phyloP scores from a whole-genome alignment of 495 filamentous ascomycete genomes.

The Aspergillus kassunensis region DNA sequence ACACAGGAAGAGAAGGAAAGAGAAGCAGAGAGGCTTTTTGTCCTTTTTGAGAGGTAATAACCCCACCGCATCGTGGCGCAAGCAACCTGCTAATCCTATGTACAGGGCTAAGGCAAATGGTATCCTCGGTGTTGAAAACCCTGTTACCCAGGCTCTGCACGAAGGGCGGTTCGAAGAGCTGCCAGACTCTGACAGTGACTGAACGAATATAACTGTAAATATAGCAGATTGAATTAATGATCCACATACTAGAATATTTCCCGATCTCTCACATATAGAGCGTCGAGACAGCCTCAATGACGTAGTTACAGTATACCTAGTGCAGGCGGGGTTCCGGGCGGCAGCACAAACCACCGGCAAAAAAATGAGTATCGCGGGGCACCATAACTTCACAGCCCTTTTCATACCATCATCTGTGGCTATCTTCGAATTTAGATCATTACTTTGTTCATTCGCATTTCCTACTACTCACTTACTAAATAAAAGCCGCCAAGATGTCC shows the following conservation, averaged over 20 bases:
- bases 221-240: neutral
- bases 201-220: neutral
- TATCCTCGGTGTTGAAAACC: constrained; percentile 79
- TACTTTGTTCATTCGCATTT: neutral
- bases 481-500: constrained; percentile 35
- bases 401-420: neutral
- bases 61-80: neutral
- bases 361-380: constrained; percentile 34
- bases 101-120: constrained; percentile 78
- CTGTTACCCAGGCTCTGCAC: constrained; percentile 68
- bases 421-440: neutral
- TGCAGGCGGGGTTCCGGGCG: constrained; percentile 19
- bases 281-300: constrained; percentile 18
- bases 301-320: constrained; percentile 16
- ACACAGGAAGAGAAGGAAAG: constrained; percentile 86
- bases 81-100: constrained; percentile 14
- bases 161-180: constrained; percentile 78
- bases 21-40: constrained; percentile 89
- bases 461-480: neutral
- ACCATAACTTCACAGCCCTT: neutral
- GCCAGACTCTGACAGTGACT: constrained; percentile 43
- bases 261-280: neutral
- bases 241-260: too few species aligned
- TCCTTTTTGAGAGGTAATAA: constrained; percentile 83
- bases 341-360: constrained; percentile 26